Evolutionary conservation across 179 eudicot species (phyloP).

Genomic region (Carnegiea gigantea): DNA sequence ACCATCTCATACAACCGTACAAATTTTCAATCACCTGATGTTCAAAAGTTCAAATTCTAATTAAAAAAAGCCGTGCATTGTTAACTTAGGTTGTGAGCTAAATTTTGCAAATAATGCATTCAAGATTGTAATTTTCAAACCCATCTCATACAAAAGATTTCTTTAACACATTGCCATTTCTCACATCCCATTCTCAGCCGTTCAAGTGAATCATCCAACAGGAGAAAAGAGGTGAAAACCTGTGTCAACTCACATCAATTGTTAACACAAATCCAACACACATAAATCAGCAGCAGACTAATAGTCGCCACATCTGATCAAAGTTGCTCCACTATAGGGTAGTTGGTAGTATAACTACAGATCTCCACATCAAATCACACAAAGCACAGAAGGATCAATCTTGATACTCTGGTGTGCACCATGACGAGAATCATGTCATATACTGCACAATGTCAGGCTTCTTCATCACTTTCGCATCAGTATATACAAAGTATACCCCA

Average conservation of each 20-base stretch:
- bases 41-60: too few species aligned
- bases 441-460: constrained; percentile 27
- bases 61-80: too few species aligned
- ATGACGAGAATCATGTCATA: constrained; percentile 15
- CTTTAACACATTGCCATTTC: neutral
- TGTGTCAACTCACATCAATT: neutral
- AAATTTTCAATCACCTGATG: too few species aligned
- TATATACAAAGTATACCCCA: constrained; percentile 32
- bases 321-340: constrained; percentile 9
- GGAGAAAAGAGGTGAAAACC: neutral
- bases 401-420: constrained; percentile 17
- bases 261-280: constrained; percentile 3
- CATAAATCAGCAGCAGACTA: constrained; percentile 18
- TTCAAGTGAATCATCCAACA: neutral
- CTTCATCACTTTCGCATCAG: constrained; percentile 16
- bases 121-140: too few species aligned
- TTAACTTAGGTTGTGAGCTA: too few species aligned
- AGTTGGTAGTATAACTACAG: constrained; percentile 15
- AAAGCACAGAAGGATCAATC: constrained; percentile 13
- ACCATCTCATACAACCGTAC: too few species aligned
- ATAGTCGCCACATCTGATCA: constrained; percentile 4
- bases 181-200: neutral
- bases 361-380: constrained; percentile 15
- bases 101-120: too few species aligned
- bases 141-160: too few species aligned